phyloP scores from a whole-genome alignment of 1,284 basidiomycete genomes.

The Coniferiporia weirii region DNA sequence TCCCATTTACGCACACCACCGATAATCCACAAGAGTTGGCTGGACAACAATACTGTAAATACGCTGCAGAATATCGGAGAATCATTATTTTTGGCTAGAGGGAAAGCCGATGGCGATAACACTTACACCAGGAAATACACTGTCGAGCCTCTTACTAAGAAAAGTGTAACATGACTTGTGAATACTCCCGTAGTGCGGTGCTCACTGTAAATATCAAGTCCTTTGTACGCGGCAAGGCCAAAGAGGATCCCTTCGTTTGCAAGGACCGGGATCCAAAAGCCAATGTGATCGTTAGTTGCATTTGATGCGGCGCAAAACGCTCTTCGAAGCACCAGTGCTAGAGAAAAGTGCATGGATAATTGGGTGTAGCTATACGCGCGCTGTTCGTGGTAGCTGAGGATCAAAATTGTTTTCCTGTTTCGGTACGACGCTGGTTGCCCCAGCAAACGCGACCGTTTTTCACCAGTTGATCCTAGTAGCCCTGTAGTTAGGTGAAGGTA shows the following conservation, averaged over 20 bases:
- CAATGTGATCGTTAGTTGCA: not conserved
- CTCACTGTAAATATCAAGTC: not conserved
- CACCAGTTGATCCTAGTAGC: too few relatives aligned
- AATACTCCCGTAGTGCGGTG: not conserved
- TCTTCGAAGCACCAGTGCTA: not conserved
- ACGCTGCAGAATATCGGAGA: not conserved
- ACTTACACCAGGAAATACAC: slow-evolving; percentile 2
- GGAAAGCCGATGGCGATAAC: not conserved
- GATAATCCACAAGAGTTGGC: slow-evolving; percentile 2
- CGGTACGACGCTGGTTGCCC: too few relatives aligned
- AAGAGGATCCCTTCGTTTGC: not conserved
- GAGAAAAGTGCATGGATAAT: not conserved
- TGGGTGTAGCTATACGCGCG: too few relatives aligned
- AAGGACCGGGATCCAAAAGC: slow-evolving; percentile 5
- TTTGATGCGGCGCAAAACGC: not conserved
- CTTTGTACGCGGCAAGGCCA: not conserved
- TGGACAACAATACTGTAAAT: not conserved
- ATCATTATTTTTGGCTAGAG: not conserved
- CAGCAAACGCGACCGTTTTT: too few relatives aligned
- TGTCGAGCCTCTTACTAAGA: not conserved
- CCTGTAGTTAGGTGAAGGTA: too few relatives aligned
- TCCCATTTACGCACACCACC: not conserved
- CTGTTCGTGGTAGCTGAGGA: too few relatives aligned
- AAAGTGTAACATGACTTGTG: not conserved
- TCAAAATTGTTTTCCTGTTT: too few relatives aligned